Base-by-base conservation (phyloP, 345 rosid genomes). In the Ceriops zippeliana region DNA sequence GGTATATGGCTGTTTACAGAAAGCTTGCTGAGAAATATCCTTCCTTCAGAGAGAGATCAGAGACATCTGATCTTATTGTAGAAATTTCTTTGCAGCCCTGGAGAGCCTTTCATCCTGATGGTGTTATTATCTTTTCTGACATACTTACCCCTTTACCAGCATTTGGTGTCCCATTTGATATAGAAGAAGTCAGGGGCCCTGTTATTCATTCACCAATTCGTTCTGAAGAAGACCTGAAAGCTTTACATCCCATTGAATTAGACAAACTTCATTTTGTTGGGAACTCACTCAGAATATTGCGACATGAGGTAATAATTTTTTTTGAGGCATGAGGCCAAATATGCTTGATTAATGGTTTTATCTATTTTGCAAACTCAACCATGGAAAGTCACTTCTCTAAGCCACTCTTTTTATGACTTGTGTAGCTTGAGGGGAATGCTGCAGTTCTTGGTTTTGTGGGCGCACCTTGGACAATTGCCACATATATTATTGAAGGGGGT, bases 1-100 rank as follows among this genome's bases (percentile, higher is more conserved):
- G 98, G 87, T 93, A 89, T 70, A 91, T 93, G 98, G 88, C 97
- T 71, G 90, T 80, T 72, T 91, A 91, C 89, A 83, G 92, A 88
- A 88, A 88, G 92, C 95, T 91, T 73, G 95, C 96, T 51, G 84
- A 86, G 90, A 91, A 91, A 82, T 75, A 88, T 72, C 89, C 95
- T n/a, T 91, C 97, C 75, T 93, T 93, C 85, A 83, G 96, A 71
- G 87, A 87, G 86, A 87, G 91, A 77, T 91, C 95, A 54, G 98
- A 91, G 90, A 93, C 93, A 70, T 91, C 95, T 56, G 95, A 91
- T 80, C 91, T 93, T 78, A 86, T 91, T 58, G 97, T 91, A 66
- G 86, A 91, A 84, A 91, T 93, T 82, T 89, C 96, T 58, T 87
- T 93, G 81, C 98, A 88, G 87, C 96, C 97, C 53, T 89, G 97